Conservation (phyloP, 257 asterid species). For the Fraxinus excelsior region DNA sequence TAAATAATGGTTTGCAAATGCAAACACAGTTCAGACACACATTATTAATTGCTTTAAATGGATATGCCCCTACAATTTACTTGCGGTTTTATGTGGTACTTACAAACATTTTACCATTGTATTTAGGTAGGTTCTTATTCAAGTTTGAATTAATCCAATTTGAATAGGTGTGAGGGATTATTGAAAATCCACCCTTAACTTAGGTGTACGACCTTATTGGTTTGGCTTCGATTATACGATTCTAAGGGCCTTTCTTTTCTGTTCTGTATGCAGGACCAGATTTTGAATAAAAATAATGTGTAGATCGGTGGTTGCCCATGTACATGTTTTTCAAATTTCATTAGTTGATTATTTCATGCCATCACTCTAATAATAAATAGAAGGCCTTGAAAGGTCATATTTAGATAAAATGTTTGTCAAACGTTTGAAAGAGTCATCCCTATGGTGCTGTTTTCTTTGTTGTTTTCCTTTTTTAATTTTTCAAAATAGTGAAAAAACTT, state of each 20-base stretch:
- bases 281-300: no score
- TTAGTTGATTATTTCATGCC: background rate
- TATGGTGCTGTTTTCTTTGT: no score
- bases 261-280: background rate
- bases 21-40: background rate
- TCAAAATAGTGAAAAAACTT: no score
- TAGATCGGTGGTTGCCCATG: background rate
- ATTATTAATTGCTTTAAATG: background rate
- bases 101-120: background rate
- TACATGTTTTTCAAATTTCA: background rate
- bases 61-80: background rate
- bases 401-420: background rate
- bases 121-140: background rate
- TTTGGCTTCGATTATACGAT: background rate
- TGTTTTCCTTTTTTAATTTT: no score
- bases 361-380: background rate
- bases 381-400: background rate
- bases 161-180: no score
- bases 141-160: no score
- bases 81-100: background rate
- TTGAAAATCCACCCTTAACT: background rate
- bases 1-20: constrained; percentile 9
- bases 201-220: background rate
- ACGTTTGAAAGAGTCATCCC: background rate
- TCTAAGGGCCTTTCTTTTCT: background rate